These are phyloP conservation scores for Leccinum proliferum DNA, from an alignment of 1,284 basidiomycete species.

Conservation along the genomic window DNA sequence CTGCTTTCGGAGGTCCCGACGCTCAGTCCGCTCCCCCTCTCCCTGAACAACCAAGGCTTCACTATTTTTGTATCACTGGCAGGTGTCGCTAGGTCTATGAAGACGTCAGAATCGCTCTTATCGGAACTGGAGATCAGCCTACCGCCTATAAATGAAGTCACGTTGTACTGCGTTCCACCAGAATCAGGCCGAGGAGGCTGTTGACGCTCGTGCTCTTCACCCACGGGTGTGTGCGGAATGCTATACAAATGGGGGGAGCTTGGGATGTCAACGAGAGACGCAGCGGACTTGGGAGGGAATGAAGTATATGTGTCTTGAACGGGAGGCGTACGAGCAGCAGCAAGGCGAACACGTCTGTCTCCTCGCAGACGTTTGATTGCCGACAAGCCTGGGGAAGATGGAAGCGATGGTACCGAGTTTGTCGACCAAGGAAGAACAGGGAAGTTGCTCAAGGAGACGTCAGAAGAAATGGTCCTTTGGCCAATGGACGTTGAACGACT, in stretches of 20 bases:
- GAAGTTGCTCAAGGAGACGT: conserved; percentile 67
- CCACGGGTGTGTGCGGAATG: conserved; percentile 27
- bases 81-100: conserved; percentile 31
- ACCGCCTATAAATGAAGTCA: conserved; percentile 74
- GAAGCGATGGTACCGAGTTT: conserved; percentile 13
- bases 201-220: conserved; percentile 27
- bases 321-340: conserved; percentile 2
- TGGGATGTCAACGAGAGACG: conserved; percentile 13
- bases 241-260: conserved; percentile 11
- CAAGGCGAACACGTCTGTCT: conserved; percentile 17
- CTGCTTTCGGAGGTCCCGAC: neutral
- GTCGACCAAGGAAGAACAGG: conserved; percentile 51
- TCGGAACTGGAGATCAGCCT: conserved; percentile 20
- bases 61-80: conserved; percentile 4
- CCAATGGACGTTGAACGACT: conserved; percentile 25
- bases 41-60: conserved; percentile 1
- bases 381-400: conserved; percentile 10
- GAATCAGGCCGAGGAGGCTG: conserved; percentile 32
- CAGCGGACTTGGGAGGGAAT: conserved; percentile 5
- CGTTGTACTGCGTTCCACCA: conserved; percentile 58
- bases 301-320: conserved; percentile 6
- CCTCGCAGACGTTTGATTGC: conserved; percentile 19
- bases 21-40: conserved; percentile 4
- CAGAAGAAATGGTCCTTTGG: conserved; percentile 31
- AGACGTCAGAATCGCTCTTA: conserved; percentile 1